Base-by-base conservation (phyloP, 148 eudicot species). In the Rhododendron kiyosumense region DNA sequence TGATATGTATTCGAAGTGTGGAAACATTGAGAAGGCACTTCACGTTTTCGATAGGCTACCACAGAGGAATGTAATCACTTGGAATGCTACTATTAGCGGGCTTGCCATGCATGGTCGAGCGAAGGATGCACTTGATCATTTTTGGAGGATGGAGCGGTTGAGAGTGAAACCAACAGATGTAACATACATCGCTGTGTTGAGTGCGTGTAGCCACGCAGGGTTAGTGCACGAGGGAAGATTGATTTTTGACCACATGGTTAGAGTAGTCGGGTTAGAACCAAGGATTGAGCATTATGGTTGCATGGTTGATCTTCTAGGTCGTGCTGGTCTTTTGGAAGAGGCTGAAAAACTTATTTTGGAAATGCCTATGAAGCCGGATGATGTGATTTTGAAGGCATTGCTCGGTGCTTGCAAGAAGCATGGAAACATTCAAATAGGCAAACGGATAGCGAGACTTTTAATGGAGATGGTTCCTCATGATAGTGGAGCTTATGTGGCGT, bases 1-100 rank as follows among this genome's bases (percentile, higher is more conserved):
- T 81, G 96, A 94, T 88, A 91, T 94, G 96, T 93, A 94, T 82
- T 91, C 92, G 1, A 94, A 92, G 89, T 94, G 94, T 86, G 98
- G 98, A 57, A 90, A 86, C 86, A 87, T 94, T 81, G 92, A 88
- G 79, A 90, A 92, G 88, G 94, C 93, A 38, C 84, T 91, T 32
- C 91, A 89, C 65, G 83, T 92, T 61, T 95, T 93, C 43, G 81
- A 87, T 78, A 69, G 87, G 57, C 78, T 92, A 34, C 85, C 90
- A 4, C 84, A 84, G 17, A 91, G 81, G 85, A 93, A 79, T 88
- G 90, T 90, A 0, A 87, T 90, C 57, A 87, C 93, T 54, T 95
- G 95, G 94, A 93, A 92, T 87, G 92, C 90, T 22, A 84, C 92
- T 46, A 91, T 95, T 59, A 87, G 88, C 32, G 96, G 95, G 30